Evolutionary conservation across 805 yeast genomes (phyloP).

Genomic region (Torulaspora microellipsoides): DNA sequence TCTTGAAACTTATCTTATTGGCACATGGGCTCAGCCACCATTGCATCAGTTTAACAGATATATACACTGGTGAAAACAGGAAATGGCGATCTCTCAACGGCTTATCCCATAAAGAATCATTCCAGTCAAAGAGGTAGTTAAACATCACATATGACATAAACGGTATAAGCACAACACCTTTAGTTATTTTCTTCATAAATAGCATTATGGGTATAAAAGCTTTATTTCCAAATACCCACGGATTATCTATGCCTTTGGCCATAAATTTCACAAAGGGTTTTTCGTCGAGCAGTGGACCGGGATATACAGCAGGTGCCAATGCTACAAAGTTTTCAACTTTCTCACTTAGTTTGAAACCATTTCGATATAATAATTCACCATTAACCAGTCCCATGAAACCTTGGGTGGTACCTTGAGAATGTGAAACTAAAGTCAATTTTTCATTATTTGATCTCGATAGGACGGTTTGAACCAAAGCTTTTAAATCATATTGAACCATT

Average conservation of each 20-base stretch:
- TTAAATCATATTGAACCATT: constrained; percentile 73
- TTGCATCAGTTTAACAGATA: constrained; percentile 74
- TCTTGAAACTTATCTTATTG: constrained; percentile 41
- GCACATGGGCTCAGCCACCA: constrained; percentile 75
- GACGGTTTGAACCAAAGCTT: constrained; percentile 64
- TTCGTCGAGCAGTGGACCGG: constrained; percentile 68
- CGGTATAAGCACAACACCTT: constrained; percentile 52
- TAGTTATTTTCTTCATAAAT: constrained; percentile 47
- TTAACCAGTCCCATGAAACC: constrained; percentile 62
- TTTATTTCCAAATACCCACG: constrained; percentile 64
- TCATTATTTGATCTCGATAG: constrained; percentile 36
- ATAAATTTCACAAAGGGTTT: constrained; percentile 59
- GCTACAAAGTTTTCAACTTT: constrained; percentile 68
- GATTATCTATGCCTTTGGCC: constrained; percentile 45
- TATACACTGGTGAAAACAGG: constrained; percentile 78
- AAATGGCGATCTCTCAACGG: constrained; percentile 68
- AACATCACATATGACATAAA: constrained; percentile 74
- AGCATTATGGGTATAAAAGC: constrained; percentile 78
- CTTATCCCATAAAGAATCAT: constrained; percentile 69
- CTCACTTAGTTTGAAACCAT: constrained; percentile 39
- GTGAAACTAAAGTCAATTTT: constrained; percentile 66
- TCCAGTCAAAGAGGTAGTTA: constrained; percentile 85
- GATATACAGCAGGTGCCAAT: constrained; percentile 87
- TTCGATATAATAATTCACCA: constrained; percentile 31
- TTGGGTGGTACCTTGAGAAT: constrained; percentile 93